Percentiles rank a stretch among this genome's conserved stretches.
These are phyloP conservation scores for Claviceps purpurea DNA, from an alignment of 2,329 filamentous ascomycete genomes.

Conservation along the genomic window DNA sequence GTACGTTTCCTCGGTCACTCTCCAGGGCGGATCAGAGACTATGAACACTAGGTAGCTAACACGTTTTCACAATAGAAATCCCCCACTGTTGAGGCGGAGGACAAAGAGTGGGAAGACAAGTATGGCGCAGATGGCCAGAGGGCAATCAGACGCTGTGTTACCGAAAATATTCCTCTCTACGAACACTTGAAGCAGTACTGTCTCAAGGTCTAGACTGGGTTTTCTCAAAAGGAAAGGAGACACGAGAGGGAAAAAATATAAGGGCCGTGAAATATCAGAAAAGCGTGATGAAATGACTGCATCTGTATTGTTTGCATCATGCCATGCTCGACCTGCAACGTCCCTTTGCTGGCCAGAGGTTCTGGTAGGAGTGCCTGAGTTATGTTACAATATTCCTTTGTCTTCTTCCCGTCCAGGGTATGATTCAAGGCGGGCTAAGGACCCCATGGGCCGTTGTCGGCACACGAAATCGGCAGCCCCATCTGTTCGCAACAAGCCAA, in stretches of 20 bases:
- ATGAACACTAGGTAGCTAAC: not conserved
- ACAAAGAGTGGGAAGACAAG: slow-evolving; percentile 60
- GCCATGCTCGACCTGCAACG: not conserved
- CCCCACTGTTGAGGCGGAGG: slow-evolving; percentile 51
- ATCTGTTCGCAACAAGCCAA: not conserved
- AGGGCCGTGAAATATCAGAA: not conserved
- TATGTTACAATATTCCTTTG: not conserved
- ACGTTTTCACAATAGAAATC: slow-evolving; percentile 31
- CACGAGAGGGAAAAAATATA: not conserved
- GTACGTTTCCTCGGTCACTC: slow-evolving; percentile 24
- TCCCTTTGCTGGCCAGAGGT: not conserved
- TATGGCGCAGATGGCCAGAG: slow-evolving; percentile 59
- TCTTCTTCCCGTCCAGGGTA: not conserved
- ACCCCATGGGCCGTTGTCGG: not conserved
- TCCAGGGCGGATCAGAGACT: not conserved
- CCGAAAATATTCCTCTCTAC: slow-evolving; percentile 61
- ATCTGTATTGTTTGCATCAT: not conserved
- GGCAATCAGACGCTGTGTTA: slow-evolving; percentile 56
- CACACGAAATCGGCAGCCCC: slow-evolving; percentile 1
- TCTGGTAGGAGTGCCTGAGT: not conserved
- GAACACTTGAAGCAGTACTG: slow-evolving; percentile 73
- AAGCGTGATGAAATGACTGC: not conserved
- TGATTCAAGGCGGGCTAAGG: slow-evolving; percentile 2
- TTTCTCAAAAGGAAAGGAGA: not conserved
- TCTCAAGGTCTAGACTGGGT: slow-evolving; percentile 37